These are phyloP conservation scores for Boechera stricta DNA, from an alignment of 345 rosid genomes.

Conservation along the genomic window DNA sequence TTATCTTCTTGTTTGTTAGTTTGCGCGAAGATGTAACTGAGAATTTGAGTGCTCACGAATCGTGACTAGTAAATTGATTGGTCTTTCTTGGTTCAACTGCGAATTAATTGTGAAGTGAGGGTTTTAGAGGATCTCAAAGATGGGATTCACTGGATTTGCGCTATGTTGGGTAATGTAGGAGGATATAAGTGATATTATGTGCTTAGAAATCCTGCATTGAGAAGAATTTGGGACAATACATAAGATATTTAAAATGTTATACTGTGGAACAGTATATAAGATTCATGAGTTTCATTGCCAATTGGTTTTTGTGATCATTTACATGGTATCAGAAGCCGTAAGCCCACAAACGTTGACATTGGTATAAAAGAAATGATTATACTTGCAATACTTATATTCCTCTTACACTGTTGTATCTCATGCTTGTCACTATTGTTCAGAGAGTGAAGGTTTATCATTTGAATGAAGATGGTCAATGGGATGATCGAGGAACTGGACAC, in stretches of 20 bases:
- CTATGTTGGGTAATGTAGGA: constrained; percentile 4
- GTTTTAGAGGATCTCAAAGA: background rate
- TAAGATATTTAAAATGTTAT: background rate
- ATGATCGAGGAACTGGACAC: constrained; percentile 94
- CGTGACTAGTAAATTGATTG: background rate
- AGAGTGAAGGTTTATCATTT: constrained; percentile 85
- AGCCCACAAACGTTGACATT: background rate
- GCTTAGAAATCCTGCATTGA: background rate
- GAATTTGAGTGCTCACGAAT: constrained; percentile 14
- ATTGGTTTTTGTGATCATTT: background rate
- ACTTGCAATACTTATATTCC: background rate
- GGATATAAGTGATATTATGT: background rate
- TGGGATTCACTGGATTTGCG: constrained; percentile 11
- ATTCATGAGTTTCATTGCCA: background rate
- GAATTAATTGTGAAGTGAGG: background rate
- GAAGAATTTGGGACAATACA: no score
- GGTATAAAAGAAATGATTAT: background rate
- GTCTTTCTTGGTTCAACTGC: constrained; percentile 11
- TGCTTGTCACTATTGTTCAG: constrained; percentile 47
- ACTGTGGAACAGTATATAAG: no score
- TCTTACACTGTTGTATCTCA: background rate
- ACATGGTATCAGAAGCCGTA: background rate
- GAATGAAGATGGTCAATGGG: constrained; percentile 88
- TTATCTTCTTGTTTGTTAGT: constrained; percentile 18
- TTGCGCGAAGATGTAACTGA: constrained; percentile 37